Base-by-base conservation (phyloP, 139 green algal genomes). In the Micromonas commoda region DNA sequence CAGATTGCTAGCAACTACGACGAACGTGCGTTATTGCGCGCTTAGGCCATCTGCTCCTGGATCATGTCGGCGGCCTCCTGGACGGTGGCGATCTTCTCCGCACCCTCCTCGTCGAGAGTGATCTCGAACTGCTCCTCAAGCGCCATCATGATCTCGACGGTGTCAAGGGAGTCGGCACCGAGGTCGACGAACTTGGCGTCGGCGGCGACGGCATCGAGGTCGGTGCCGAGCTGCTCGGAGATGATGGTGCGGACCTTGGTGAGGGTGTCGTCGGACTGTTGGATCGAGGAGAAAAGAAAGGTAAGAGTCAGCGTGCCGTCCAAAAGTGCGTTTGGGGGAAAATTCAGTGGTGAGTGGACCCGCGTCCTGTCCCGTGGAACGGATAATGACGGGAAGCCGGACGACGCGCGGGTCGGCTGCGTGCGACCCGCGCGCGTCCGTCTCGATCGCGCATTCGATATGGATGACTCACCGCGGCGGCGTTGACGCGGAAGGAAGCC, bases 121-220 rank as follows among this genome's bases (percentile, higher is more conserved):
- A 98, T 90, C 73, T 96, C 91, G 74, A 97, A 98, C 89, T 96
- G 93, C 91, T 97, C 93, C 88, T 98, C 94, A 54, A 98, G 84
- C 0, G 94, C 94, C 94, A 98, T 98, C 94, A 98, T 98, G 85
- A 98, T 98, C 89, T 98, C 94, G 24, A 96, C 94, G 23, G 94
- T 98, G 91, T 98, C 94, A 37, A 98, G 84, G 13, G 92, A 97
- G 86, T 98, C 94, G 28, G 94, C 94, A 37, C 93, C 93, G 31
- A 98, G 89, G 88, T 98, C 93, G 21, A 92, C 89, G 86, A 98
- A 98, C 88, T 96, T 97, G 80, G 89, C 76, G 13, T 93, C 90
- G 23, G 92, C 64, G 24, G 80, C 61, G 20, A 98, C 91, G 90
- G 90, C 90, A 33, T 90, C 90, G 0, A 96, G 60, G 31, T 97